phyloP scores from a whole-genome alignment of 371 early-diverging fungal genomes.

The Saksenaea vasiformis region DNA sequence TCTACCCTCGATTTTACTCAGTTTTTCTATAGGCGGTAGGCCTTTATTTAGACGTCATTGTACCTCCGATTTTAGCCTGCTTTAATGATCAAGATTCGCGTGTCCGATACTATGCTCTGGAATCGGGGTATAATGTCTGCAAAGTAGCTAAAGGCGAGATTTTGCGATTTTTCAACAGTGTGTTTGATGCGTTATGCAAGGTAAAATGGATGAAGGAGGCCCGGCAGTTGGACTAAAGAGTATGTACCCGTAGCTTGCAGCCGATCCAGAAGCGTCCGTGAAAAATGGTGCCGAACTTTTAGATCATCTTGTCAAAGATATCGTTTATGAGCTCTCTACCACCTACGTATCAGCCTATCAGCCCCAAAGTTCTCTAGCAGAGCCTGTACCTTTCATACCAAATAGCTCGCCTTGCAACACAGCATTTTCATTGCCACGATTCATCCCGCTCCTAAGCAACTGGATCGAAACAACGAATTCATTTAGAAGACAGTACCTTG shows the following conservation, averaged over 20 bases:
- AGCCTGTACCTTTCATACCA: slow-evolving; percentile 17
- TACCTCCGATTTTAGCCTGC: slow-evolving; percentile 90
- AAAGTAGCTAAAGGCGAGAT: slow-evolving; percentile 88
- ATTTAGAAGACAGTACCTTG: slow-evolving; percentile 84
- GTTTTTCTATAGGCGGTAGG: slow-evolving; percentile 53
- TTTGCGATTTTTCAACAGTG: slow-evolving; percentile 86
- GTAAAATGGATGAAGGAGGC: slow-evolving; percentile 51
- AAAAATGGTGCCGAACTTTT: slow-evolving; percentile 89
- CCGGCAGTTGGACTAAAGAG: background rate
- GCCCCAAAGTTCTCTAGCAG: slow-evolving; percentile 24
- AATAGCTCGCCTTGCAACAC: slow-evolving; percentile 39
- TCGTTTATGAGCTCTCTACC: slow-evolving; percentile 84
- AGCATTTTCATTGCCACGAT: slow-evolving; percentile 82
- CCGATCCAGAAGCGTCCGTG: slow-evolving; percentile 84
- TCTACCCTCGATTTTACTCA: background rate
- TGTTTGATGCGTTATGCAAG: slow-evolving; percentile 91
- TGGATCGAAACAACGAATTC: slow-evolving; percentile 87
- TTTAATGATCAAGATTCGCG: slow-evolving; percentile 85
- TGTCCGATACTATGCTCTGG: slow-evolving; percentile 94
- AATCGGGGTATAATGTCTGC: slow-evolving; percentile 93
- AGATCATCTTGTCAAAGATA: slow-evolving; percentile 90
- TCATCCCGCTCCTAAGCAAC: slow-evolving; percentile 88
- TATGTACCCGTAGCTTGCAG: slow-evolving; percentile 58
- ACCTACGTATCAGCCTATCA: slow-evolving; percentile 55
- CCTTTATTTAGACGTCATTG: slow-evolving; percentile 70